Evolutionary conservation across 441 rosid genomes (phyloP).

Genomic region (Dalechampia spathulata): DNA sequence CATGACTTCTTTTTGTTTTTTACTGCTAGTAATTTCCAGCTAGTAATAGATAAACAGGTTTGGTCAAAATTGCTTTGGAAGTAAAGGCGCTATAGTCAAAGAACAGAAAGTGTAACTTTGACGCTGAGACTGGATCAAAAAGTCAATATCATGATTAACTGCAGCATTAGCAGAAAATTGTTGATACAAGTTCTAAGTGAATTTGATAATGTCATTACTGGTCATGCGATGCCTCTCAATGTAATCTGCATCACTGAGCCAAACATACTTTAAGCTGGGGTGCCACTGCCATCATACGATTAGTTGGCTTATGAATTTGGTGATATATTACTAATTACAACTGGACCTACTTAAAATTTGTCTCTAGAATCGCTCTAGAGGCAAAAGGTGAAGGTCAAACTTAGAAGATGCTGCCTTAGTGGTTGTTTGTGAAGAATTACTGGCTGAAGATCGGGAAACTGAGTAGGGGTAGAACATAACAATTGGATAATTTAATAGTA

Average conservation of each 20-base stretch:
- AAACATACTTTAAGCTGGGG: neutral
- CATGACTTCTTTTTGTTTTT: neutral
- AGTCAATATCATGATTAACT: neutral
- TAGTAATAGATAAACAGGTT: neutral
- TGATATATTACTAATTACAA: neutral
- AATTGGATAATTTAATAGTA: too few relatives aligned
- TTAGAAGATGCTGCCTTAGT: neutral
- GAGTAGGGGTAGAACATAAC: too few relatives aligned
- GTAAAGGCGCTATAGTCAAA: neutral
- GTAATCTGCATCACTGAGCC: neutral
- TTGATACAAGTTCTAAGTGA: neutral
- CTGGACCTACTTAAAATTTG: constrained; percentile 2
- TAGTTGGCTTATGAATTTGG: neutral
- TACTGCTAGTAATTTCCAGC: neutral
- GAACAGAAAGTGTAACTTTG: neutral
- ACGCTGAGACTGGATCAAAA: constrained; percentile 1
- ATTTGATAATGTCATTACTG: neutral
- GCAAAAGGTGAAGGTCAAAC: neutral
- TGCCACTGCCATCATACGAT: neutral
- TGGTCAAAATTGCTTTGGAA: neutral
- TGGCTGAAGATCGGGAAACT: too few relatives aligned
- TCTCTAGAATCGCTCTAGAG: neutral
- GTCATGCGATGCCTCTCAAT: neutral
- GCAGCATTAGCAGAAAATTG: neutral
- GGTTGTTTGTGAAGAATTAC: neutral